Percentiles rank a stretch among this genome's conserved stretches.
These are phyloP conservation scores for Haplosporangium sp. DNA, from an alignment of 371 early-diverging fungal genomes.

Conservation along the genomic window DNA sequence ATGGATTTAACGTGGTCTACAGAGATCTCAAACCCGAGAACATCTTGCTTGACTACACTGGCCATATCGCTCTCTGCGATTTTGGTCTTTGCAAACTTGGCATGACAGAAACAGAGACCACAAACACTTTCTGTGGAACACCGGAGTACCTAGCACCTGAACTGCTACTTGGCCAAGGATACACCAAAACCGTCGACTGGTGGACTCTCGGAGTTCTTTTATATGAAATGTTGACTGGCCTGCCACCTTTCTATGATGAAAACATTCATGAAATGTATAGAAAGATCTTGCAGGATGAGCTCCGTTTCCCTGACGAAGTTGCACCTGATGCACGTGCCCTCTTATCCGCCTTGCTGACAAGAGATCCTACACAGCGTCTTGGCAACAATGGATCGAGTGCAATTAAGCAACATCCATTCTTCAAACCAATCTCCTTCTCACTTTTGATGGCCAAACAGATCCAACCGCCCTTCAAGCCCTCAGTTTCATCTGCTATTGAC, in stretches of 20 bases:
- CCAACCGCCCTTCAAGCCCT: slow-evolving; percentile 95
- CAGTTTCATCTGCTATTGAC: slow-evolving; percentile 81
- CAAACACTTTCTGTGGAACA: slow-evolving; percentile 99
- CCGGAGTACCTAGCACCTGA: slow-evolving; percentile 99
- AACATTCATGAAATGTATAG: slow-evolving; percentile 96
- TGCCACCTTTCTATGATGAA: slow-evolving; percentile 97
- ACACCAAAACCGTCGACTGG: slow-evolving; percentile 97
- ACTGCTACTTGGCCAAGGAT: slow-evolving; percentile 90
- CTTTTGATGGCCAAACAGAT: slow-evolving; percentile 86
- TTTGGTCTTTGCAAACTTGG: slow-evolving; percentile 98
- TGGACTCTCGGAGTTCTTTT: slow-evolving; percentile 98
- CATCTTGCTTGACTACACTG: slow-evolving; percentile 94
- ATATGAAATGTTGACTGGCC: slow-evolving; percentile 96
- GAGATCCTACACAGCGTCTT: slow-evolving; percentile 87
- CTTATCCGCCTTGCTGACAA: slow-evolving; percentile 80
- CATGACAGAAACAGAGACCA: slow-evolving; percentile 93
- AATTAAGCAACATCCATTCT: slow-evolving; percentile 93
- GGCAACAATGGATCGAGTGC: slow-evolving; percentile 89
- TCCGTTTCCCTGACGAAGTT: slow-evolving; percentile 89
- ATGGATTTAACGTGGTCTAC: slow-evolving; percentile 90
- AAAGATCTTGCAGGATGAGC: slow-evolving; percentile 88
- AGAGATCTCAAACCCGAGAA: slow-evolving; percentile 96
- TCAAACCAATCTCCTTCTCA: slow-evolving; percentile 93
- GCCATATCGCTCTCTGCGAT: slow-evolving; percentile 98
- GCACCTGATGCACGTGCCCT: slow-evolving; percentile 79